Evolutionary conservation across 805 yeast species (phyloP), one percentile per base, ranked within the genome.

Genomic region (Suhomyces kilbournensis): DNA sequence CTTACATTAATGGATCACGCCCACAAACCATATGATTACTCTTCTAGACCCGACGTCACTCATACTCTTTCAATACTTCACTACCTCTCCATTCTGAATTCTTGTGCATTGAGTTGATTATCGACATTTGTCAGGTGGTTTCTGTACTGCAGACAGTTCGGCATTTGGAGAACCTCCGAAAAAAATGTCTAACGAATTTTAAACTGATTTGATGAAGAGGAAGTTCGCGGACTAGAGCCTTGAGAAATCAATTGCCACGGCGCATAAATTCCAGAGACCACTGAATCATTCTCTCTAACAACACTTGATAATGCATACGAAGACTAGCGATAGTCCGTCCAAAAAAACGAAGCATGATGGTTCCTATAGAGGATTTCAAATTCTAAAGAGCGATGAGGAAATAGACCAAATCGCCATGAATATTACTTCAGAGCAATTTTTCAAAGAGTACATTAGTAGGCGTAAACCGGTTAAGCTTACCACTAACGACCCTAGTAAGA

Each of bases 381-480:
- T 38, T 17, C n/a, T 17, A 2, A 3, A 38, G 7, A 17, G 42
- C 23, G 23, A 38, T 38, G 42, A 38, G 23, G 23, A 17, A 10
- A 19, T 38, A 19, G 20, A 17, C 42, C 42, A 38, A 38, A 42
- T 23, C 2, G 17, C 45, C 10, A n/a, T 17, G 12, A 22, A 42
- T 3, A 4, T 53, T 54, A 38, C 14, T 7, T 17, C 42, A 17
- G 42, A 38, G 23, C 23, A 38, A 4, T 81, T 82, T 59, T 78
- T 71, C 55, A 53, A 62, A 12, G 52, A 67, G 3, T 81, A 67
- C 60, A 71, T 83, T 7, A 53, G 57, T 14, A 57, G 62, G 2
- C 63, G 86, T 47, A 76, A 67, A 46, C 90, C 90, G 2, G 81
- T 78, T 22, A 70, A 81, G 47, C 71, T 82, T 32, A 26, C 39